A percentile compares a stretch with the other conserved stretches of the same genome.
phyloP scores from a whole-genome alignment of 148 eudicot genomes.

The Fagopyrum homotropicum region DNA sequence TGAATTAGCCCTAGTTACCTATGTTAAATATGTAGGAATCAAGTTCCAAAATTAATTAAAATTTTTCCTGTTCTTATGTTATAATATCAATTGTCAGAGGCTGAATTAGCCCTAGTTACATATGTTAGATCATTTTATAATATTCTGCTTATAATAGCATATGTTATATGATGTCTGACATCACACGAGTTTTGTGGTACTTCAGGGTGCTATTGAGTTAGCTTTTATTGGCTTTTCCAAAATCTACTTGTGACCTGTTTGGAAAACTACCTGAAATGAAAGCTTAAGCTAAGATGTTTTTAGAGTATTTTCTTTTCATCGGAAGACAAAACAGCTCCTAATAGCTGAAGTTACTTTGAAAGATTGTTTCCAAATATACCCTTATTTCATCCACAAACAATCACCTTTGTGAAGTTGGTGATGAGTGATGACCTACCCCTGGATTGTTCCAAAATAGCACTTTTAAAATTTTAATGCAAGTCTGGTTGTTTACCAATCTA shows the following conservation, averaged over 20 bases:
- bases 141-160: not conserved
- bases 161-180: not conserved
- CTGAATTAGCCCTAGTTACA: constrained; percentile 7
- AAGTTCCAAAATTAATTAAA: constrained; percentile 21
- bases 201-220: not conserved
- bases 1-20: not conserved
- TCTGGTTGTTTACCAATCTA: not conserved
- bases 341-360: not conserved
- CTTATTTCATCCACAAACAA: not conserved
- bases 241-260: not conserved
- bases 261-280: not conserved
- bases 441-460: not conserved
- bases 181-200: not conserved
- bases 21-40: not conserved
- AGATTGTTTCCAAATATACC: not conserved
- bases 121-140: not conserved
- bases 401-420: constrained; percentile 1
- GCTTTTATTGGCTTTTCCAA: not conserved
- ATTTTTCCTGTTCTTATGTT: constrained; percentile 15
- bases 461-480: not conserved
- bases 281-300: not conserved
- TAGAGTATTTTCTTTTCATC: too few species aligned
- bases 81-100: constrained; percentile 10
- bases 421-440: constrained; percentile 2
- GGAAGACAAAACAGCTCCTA: not conserved